Evolutionary conservation across 2,329 filamentous ascomycete genomes (phyloP), one percentile per base, ranked within the genome.

Genomic region (Fusarium denticulatum): DNA sequence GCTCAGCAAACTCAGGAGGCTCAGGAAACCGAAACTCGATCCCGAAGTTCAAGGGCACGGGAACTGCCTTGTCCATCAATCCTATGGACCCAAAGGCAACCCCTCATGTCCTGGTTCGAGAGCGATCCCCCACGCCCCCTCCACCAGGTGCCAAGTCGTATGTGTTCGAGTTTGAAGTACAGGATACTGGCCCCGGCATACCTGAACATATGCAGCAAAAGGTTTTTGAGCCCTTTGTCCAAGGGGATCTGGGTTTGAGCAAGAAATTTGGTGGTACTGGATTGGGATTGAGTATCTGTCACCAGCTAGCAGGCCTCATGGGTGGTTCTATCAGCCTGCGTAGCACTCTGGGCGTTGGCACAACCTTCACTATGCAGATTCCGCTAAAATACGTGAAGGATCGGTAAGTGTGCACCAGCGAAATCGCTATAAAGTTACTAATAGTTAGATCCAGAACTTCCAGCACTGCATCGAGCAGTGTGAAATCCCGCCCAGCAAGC

Each of bases 181-280:
- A 94, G 79, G 95, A 98, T 75, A 96, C 92, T 1, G 95, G 95
- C 0, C 95, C 94, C 1, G 95, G 95, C 34, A 97, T 97, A 63
- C 90, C 94, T 0, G 88, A 91, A 12, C 85, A 92, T 72, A 89
- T 97, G 81, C 94, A 95, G 76, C 86, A 93, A 64, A 92, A 92
- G 74, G 94, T 98, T 15, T 98, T 98, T 79, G 95, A 97, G 80
- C 95, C 95, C 1, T 98, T 98, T 79, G 93, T 97, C 0, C 95
- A 98, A 81, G 95, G 93, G n/a, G 95, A 97, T 79, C 84, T 96
- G 4, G 93, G 94, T 2, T 84, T 98, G 22, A 97, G 93, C 84
- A 97, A 94, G 81, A 96, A 96, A 78, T 97, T 92, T 79, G 94
- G 94, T 24, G 95, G 95, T 22, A 97, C 95, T 2, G 95, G 95